Conservation (phyloP, 2,329 filamentous ascomycete genomes). For the Trichoderma afroharzianum region DNA sequence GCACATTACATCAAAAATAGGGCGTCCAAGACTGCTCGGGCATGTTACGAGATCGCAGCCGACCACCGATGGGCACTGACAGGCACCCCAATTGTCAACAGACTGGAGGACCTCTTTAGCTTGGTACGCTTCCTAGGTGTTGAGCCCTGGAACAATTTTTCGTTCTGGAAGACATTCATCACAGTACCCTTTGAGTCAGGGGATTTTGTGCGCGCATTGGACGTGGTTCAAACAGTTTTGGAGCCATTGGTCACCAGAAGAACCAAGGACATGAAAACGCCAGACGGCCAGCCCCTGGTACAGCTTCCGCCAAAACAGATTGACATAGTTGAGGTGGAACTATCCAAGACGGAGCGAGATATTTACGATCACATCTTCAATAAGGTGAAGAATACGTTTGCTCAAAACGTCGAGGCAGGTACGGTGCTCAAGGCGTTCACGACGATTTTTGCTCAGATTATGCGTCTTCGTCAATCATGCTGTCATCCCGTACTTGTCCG, state of each 20-base stretch:
- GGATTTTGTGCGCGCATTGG: slow-evolving; percentile 86
- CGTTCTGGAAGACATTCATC: slow-evolving; percentile 98
- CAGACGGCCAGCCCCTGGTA: slow-evolving; percentile 71
- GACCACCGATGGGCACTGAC: slow-evolving; percentile 90
- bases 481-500: slow-evolving; percentile 89
- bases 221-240: slow-evolving; percentile 94
- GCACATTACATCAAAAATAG: slow-evolving; percentile 89
- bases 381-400: slow-evolving; percentile 78
- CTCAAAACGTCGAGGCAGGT: slow-evolving; percentile 82
- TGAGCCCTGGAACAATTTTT: slow-evolving; percentile 98
- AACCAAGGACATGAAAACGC: slow-evolving; percentile 98
- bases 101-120: slow-evolving; percentile 90
- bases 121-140: slow-evolving; percentile 88
- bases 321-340: slow-evolving; percentile 81
- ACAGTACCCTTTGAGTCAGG: slow-evolving; percentile 95
- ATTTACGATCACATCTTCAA: slow-evolving; percentile 90
- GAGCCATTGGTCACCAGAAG: slow-evolving; percentile 92
- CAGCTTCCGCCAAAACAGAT: slow-evolving; percentile 76
- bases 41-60: slow-evolving; percentile 85
- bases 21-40: slow-evolving; percentile 88
- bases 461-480: slow-evolving; percentile 88
- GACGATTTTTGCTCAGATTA: slow-evolving; percentile 93
- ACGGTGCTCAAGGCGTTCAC: slow-evolving; percentile 94
- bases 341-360: slow-evolving; percentile 79
- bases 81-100: slow-evolving; percentile 94